Percentiles rank a stretch among this genome's conserved stretches.
These are phyloP conservation scores for Globisporangium ultimum DNA, from an alignment of 352 stramenopile species.

Conservation along the genomic window DNA sequence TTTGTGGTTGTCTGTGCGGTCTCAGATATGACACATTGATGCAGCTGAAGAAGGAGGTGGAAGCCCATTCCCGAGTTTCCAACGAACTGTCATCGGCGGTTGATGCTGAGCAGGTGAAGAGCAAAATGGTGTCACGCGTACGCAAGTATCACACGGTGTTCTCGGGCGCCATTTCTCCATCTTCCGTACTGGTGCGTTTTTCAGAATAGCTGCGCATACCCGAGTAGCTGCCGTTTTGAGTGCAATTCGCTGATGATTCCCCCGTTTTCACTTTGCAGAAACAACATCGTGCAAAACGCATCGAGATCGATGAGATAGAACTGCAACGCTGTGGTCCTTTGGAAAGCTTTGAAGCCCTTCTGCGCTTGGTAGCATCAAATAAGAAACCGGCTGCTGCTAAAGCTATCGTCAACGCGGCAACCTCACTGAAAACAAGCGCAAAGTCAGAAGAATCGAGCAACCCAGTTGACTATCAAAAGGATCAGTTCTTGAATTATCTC, in stretches of 20 bases:
- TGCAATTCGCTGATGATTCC: neutral
- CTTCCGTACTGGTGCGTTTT: constrained; percentile 37
- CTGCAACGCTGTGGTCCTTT: constrained; percentile 6
- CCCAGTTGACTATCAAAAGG: constrained; percentile 10
- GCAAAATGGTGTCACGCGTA: constrained; percentile 45
- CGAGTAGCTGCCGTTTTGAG: neutral
- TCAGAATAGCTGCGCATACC: neutral
- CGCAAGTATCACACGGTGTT: constrained; percentile 34
- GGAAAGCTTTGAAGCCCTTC: constrained; percentile 10
- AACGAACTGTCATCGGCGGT: neutral
- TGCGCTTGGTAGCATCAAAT: neutral
- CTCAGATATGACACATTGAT: constrained; percentile 30
- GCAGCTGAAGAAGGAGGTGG: constrained; percentile 43
- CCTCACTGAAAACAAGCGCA: neutral
- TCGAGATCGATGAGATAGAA: neutral
- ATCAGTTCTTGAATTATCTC: constrained; percentile 3
- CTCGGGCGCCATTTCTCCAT: constrained; percentile 26
- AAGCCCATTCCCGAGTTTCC: constrained; percentile 15
- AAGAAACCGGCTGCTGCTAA: neutral
- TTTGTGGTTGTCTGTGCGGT: constrained; percentile 5
- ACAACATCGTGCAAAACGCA: neutral
- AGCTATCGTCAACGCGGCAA: neutral
- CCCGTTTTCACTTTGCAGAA: neutral
- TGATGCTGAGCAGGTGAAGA: constrained; percentile 27
- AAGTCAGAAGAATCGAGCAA: constrained; percentile 4